These are phyloP conservation scores for Dimocarpus longan DNA, from an alignment of 345 rosid species.

Conservation along the genomic window DNA sequence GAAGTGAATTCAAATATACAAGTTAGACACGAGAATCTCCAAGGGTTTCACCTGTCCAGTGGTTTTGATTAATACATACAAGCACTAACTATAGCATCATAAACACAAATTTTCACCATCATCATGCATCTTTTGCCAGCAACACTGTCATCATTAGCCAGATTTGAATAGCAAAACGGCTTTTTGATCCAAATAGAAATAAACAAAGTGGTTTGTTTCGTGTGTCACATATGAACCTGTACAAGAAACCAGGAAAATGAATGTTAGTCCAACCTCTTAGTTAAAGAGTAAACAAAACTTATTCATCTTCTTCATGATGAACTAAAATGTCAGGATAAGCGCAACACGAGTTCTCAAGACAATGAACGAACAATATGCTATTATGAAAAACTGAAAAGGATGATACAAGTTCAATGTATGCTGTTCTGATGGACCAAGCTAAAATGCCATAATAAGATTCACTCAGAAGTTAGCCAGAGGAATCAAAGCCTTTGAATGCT, in stretches of 20 bases:
- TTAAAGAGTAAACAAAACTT: neutral
- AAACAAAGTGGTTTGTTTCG: slow-evolving; percentile 94
- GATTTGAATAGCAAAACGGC: slow-evolving; percentile 97
- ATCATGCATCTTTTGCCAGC: slow-evolving; percentile 8
- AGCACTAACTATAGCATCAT: slow-evolving; percentile 22
- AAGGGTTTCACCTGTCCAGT: slow-evolving; percentile 27
- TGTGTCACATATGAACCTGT: slow-evolving; percentile 97
- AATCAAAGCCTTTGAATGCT: neutral
- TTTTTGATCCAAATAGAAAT: slow-evolving; percentile 92
- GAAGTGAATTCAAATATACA: slow-evolving; percentile 40
- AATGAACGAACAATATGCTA: neutral
- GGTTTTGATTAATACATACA: slow-evolving; percentile 37
- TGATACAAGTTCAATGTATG: neutral
- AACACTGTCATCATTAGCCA: slow-evolving; percentile 39
- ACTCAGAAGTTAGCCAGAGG: too few species aligned
- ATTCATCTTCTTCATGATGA: neutral
- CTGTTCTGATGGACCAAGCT: neutral
- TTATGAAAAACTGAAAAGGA: neutral
- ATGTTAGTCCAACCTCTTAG: slow-evolving; percentile 5
- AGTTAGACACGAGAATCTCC: slow-evolving; percentile 25
- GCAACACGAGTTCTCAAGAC: neutral
- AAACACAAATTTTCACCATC: slow-evolving; percentile 13
- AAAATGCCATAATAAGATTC: neutral
- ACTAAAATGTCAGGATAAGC: neutral
- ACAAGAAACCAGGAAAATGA: slow-evolving; percentile 11